Evolutionary conservation across 179 eudicot species (phyloP), one percentile per base, ranked within the genome.

Genomic region (Spergularia azorica): DNA sequence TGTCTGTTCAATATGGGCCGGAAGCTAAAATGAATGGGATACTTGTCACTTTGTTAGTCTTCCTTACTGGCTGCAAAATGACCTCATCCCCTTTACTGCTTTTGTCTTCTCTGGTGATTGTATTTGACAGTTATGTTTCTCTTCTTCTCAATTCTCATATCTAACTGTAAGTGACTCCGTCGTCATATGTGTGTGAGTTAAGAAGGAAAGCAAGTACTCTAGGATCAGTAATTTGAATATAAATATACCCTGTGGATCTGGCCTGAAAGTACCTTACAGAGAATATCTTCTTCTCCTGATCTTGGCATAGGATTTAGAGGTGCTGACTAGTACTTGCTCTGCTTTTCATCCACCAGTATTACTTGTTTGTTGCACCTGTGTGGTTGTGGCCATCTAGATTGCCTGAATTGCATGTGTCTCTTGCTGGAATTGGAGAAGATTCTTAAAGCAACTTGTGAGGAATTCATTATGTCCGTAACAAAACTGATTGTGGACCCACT

Each of bases 401-500:
- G 20, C 48, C 63, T 72, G 10, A 77, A 56, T 48, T 46, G 48
- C 57, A 13, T 75, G 68, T 71, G 61, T 59, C 50, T 56, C 75
- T 64, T 80, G 83, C 91, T 93, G 98, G 98, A 95, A 52, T 78
- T 95, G 83, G 97, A 95, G 89, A 95, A 90, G 84, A 93, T 82
- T 82, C 97, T 95, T 39, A 93, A 93, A 85, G 78, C 93, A 77
- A 95, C 97, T 20, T 95, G 97, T 85, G 98, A 95, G 86, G 98
- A 95, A 85, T 95, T 95, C 79, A 95, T 95, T 65, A 92, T 95
- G 97, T 90, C 97, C 43, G 97, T 95, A 69, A 95, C 98, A 17
- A 95, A 95, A 83, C 88, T 85, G 69, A 86, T 93, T 70, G 98
- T 95, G 78, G 98, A 95, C 74, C 98, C 98, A 32, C 83, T 95